These are phyloP conservation scores for Ramularia endophylla DNA, from an alignment of 2,329 filamentous ascomycete genomes.

Conservation along the genomic window DNA sequence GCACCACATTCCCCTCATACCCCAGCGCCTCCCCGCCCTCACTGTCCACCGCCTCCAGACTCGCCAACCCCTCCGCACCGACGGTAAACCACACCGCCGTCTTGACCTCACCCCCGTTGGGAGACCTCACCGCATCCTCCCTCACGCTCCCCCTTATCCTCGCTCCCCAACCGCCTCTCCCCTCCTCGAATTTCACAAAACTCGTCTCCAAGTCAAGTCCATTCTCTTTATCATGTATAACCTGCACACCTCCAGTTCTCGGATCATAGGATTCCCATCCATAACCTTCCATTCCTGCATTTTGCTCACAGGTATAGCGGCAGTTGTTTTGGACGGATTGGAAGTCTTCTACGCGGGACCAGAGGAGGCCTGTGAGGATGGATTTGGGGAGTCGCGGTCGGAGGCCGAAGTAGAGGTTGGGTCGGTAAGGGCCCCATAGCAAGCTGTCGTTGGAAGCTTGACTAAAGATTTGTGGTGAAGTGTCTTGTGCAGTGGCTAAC, in stretches of 20 bases:
- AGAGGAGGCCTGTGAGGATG: slow-evolving; percentile 76
- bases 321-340: slow-evolving; percentile 69
- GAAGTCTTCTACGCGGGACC: slow-evolving; percentile 79
- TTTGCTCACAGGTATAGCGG: slow-evolving; percentile 92
- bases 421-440: slow-evolving; percentile 92
- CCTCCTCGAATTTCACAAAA: slow-evolving; percentile 89
- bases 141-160: slow-evolving; percentile 77
- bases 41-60: slow-evolving; percentile 51
- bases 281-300: slow-evolving; percentile 89
- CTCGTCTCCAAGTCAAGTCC: slow-evolving; percentile 84
- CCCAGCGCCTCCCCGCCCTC: slow-evolving; percentile 52
- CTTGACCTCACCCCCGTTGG: slow-evolving; percentile 45
- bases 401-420: slow-evolving; percentile 91
- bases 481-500: slow-evolving; percentile 15
- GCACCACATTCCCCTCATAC: slow-evolving; percentile 55
- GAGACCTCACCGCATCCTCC: slow-evolving; percentile 51
- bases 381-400: slow-evolving; percentile 76
- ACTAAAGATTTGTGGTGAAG: slow-evolving; percentile 26
- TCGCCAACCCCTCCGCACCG: slow-evolving; percentile 68
- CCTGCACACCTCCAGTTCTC: slow-evolving; percentile 77
- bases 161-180: slow-evolving; percentile 71
- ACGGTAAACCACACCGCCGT: slow-evolving; percentile 79
- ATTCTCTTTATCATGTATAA: slow-evolving; percentile 85
- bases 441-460: slow-evolving; percentile 69
- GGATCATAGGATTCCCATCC: slow-evolving; percentile 98